Base-by-base conservation (phyloP, 2,329 filamentous ascomycete species). In the Zasmidium citrigriseum region DNA sequence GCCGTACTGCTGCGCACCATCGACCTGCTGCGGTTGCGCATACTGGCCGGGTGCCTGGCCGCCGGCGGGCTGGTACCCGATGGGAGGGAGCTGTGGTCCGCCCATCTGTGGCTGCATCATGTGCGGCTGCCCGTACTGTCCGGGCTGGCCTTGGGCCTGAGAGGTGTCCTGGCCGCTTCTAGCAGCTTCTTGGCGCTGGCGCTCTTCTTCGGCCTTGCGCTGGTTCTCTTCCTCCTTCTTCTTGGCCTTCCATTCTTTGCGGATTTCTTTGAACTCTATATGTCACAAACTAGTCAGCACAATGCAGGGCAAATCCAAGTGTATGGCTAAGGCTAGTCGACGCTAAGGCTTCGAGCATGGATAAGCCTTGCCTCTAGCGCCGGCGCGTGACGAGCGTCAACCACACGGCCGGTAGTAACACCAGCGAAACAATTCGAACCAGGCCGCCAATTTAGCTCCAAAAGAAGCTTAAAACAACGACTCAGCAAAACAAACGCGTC, bases 241-340 rank as follows among this genome's bases (percentile, higher is more conserved):
- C 71, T 95, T 91, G 41, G 91, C 90, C 80, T 98, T 99, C 95
- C 95, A 99, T 73, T 98, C 93, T 74, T 98, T 98, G 64, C 95
- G 90, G 60, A 98, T 97, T 72, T 99, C 95, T 75, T 99, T 99
- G 80, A 99, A 98, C 76, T 98, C 95, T 98, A 72, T 65, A 70
- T 58, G 27, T 46, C 29, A 54, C 52, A 53, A 58, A 62, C 55
- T 64, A 70, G 75, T 78, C 71, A 79, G 76, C 68, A 69, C 50
- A 61, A 16, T 68, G 67, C 64, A 68, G 58, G 58, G 63, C 49
- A 38, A 46, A 57, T 57, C 49, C 60, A 65, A 63, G 59, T 56
- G 63, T 54, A 50, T 64, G 64, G 63, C 34, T 58, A 55, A 64
- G 57, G 59, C 62, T 70, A 65, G 62, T 52, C 61, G 54, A 67